phyloP scores from a whole-genome alignment of 805 yeast species.

The Zygosaccharomyces kombuchaensis region DNA sequence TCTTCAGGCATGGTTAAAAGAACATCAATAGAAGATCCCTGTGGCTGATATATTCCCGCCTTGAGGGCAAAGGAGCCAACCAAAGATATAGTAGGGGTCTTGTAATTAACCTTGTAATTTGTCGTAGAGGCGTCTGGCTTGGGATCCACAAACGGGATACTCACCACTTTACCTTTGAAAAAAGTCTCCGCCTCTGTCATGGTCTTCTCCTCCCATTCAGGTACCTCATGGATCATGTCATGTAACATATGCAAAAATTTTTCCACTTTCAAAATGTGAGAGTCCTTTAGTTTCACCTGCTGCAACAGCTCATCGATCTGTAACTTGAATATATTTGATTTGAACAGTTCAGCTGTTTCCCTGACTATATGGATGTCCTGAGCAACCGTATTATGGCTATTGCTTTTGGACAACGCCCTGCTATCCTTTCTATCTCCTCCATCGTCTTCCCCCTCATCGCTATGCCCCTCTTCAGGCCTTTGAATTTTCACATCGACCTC shows the following conservation, averaged over 20 bases:
- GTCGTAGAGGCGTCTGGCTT: constrained; percentile 58
- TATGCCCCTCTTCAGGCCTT: constrained; percentile 13
- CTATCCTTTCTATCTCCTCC: constrained; percentile 12
- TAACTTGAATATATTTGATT: constrained; percentile 89
- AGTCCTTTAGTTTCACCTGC: constrained; percentile 72
- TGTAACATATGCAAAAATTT: constrained; percentile 71
- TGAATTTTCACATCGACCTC: neutral
- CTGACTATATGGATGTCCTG: constrained; percentile 89
- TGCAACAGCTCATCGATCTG: constrained; percentile 88
- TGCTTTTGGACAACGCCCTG: constrained; percentile 10
- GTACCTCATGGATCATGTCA: constrained; percentile 60
- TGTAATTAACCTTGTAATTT: constrained; percentile 66
- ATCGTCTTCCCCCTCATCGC: constrained; percentile 18
- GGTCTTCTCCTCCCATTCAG: constrained; percentile 48
- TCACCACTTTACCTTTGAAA: constrained; percentile 48
- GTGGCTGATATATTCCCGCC: constrained; percentile 64
- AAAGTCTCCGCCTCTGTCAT: constrained; percentile 56
- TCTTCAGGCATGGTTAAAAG: constrained; percentile 74
- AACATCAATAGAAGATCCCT: constrained; percentile 70
- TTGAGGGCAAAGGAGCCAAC: constrained; percentile 89
- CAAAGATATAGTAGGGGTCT: constrained; percentile 68
- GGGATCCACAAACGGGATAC: constrained; percentile 88
- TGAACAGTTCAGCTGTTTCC: constrained; percentile 90
- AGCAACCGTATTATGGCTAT: constrained; percentile 35
- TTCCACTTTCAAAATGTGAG: constrained; percentile 61